phyloP scores from a whole-genome alignment of 441 rosid species.

The Kokia cookei region DNA sequence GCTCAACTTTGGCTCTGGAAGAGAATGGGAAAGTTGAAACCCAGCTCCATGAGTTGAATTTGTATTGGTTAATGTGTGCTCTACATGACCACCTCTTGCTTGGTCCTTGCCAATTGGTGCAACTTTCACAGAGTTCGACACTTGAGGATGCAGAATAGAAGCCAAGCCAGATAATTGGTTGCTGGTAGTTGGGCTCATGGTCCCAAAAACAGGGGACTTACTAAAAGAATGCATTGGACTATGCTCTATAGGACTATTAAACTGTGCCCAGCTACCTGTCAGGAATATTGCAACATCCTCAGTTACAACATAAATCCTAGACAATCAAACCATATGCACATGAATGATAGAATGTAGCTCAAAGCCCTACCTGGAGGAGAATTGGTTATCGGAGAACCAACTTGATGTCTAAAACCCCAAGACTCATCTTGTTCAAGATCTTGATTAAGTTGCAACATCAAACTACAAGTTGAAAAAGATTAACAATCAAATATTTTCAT shows the following conservation, averaged over 20 bases:
- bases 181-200: conserved; percentile 55
- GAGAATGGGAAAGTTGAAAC: conserved; percentile 62
- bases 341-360: conserved; percentile 2
- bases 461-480: conserved; percentile 35
- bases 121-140: conserved; percentile 48
- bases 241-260: conserved; percentile 72
- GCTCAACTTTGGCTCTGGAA: conserved; percentile 68
- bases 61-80: conserved; percentile 31
- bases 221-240: conserved; percentile 61
- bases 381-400: conserved; percentile 77
- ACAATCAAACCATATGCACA: background rate
- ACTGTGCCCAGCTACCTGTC: conserved; percentile 85
- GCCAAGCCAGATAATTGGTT: conserved; percentile 75
- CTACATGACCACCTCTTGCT: conserved; percentile 45
- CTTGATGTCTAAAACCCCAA: conserved; percentile 51
- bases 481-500: background rate
- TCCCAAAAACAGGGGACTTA: conserved; percentile 66
- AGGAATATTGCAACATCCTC: conserved; percentile 15
- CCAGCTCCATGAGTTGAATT: conserved; percentile 34
- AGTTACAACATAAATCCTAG: conserved; percentile 4
- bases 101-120: conserved; percentile 82
- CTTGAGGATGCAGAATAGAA: conserved; percentile 69
- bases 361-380: conserved; percentile 81
- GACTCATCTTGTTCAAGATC: conserved; percentile 88
- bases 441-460: conserved; percentile 85